Evolutionary conservation across 2,329 filamentous ascomycete genomes (phyloP).

Genomic region (Diplodia mutila): DNA sequence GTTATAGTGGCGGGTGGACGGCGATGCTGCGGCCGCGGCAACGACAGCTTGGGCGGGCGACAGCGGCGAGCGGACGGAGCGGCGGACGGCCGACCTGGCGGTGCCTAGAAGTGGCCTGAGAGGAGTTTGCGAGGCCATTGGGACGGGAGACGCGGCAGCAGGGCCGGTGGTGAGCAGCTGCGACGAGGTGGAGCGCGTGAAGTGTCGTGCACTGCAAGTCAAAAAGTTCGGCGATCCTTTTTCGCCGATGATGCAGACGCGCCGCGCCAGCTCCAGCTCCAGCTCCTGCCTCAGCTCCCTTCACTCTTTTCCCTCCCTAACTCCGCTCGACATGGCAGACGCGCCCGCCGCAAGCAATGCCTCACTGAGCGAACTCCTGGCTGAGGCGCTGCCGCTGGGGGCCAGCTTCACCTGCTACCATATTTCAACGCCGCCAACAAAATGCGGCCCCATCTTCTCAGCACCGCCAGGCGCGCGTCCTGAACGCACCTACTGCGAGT

Average conservation of each 20-base stretch:
- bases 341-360: neutral
- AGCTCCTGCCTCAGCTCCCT: neutral
- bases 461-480: slow-evolving; percentile 71
- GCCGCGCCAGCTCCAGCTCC: neutral
- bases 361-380: slow-evolving; percentile 48
- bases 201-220: slow-evolving; percentile 26
- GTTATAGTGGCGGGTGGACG: slow-evolving; percentile 29
- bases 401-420: slow-evolving; percentile 75
- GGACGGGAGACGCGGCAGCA: slow-evolving; percentile 15
- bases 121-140: slow-evolving; percentile 55
- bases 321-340: neutral
- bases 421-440: slow-evolving; percentile 80
- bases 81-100: slow-evolving; percentile 34
- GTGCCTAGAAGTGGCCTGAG: slow-evolving; percentile 35
- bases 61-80: slow-evolving; percentile 32
- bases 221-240: slow-evolving; percentile 26
- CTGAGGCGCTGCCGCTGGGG: slow-evolving; percentile 56
- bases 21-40: slow-evolving; percentile 33
- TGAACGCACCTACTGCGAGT: slow-evolving; percentile 83
- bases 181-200: slow-evolving; percentile 28
- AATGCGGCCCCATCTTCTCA: slow-evolving; percentile 76
- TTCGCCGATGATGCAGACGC: slow-evolving; percentile 9
- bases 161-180: slow-evolving; percentile 25
- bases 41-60: slow-evolving; percentile 31
- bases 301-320: neutral